Percentiles rank a stretch among this genome's conserved stretches.
phyloP scores from a whole-genome alignment of 179 eudicot genomes.

The Nepenthes alata region DNA sequence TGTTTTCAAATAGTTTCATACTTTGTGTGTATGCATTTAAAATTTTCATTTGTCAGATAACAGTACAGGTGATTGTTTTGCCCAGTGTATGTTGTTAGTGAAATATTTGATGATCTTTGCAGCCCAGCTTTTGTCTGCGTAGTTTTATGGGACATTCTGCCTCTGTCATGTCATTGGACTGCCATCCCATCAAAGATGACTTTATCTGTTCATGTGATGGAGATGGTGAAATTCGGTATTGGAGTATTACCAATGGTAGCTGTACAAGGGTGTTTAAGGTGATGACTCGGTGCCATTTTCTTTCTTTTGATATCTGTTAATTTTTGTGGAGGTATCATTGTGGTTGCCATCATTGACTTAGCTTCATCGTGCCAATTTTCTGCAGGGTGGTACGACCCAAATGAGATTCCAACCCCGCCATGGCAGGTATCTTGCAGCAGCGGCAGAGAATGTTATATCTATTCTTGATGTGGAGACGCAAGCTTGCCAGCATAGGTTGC shows the following conservation, averaged over 20 bases:
- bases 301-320: not conserved
- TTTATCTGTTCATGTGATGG: slow-evolving; percentile 84
- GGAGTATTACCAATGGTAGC: slow-evolving; percentile 72
- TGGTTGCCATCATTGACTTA: not conserved
- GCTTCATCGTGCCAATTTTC: not conserved
- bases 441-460: slow-evolving; percentile 77
- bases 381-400: slow-evolving; percentile 70
- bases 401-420: slow-evolving; percentile 86
- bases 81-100: too few species aligned
- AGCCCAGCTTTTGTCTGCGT: slow-evolving; percentile 77
- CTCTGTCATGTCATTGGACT: slow-evolving; percentile 69
- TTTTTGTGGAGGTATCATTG: not conserved
- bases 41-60: too few species aligned
- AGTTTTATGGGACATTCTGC: slow-evolving; percentile 79
- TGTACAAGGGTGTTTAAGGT: slow-evolving; percentile 75
- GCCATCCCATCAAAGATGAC: slow-evolving; percentile 80
- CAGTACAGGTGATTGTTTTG: too few species aligned
- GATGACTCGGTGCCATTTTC: slow-evolving; percentile 4
- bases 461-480: slow-evolving; percentile 84
- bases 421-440: slow-evolving; percentile 94
- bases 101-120: slow-evolving; percentile 13
- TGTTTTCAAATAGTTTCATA: too few species aligned
- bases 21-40: not conserved
- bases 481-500: slow-evolving; percentile 56
- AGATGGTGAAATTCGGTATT: slow-evolving; percentile 85